Evolutionary conservation across 345 rosid genomes (phyloP), one percentile per base, ranked within the genome.

Genomic region (Limnanthes douglasii): DNA sequence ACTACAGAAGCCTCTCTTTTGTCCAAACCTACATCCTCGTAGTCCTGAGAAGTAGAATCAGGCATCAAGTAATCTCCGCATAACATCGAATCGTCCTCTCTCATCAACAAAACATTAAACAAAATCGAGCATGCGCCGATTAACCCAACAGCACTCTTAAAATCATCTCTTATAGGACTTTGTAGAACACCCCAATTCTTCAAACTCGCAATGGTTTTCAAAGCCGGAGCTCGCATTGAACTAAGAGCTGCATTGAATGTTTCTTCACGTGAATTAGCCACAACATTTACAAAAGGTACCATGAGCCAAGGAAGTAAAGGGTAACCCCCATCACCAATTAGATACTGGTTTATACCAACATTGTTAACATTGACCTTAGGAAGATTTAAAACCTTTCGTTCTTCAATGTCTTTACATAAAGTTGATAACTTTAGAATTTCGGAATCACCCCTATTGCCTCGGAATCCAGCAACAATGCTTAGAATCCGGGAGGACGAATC

Each of bases 231-330:
- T 16, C 50, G 54, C 69, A 64, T 54, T 23, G 20, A 34, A 18
- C 46, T 30, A 26, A 29, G 64, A 0, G 56, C 69, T 11, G 10
- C 29, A 16, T 72, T 77, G 69, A 69, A 72, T 21, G 36, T 38
- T 30, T 53, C 69, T 34, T 73, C 61, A 15, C 18, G 4, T 15
- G 78, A 54, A 16, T 61, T 69, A 0, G 61, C 55, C 9, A 21
- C 33, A 4, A 30, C 50, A 37, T 54, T 60, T 18, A 23, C 39
- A 46, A 61, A 64, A 12, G 88, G 88, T 7, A 72, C 71, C 61
- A 77, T 66, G 22, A 77, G 33, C 82, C 88, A 73, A 10, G 75
- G 88, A 54, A 72, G 75, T 54, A 69, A 50, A 46, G 78, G 88
- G 31, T 69, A 77, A 9, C 43, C 64, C 41, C 37, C 51, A 43